These are phyloP conservation scores for Backusella psychrophila DNA, from an alignment of 192 early-diverging fungal genomes.

Conservation along the genomic window DNA sequence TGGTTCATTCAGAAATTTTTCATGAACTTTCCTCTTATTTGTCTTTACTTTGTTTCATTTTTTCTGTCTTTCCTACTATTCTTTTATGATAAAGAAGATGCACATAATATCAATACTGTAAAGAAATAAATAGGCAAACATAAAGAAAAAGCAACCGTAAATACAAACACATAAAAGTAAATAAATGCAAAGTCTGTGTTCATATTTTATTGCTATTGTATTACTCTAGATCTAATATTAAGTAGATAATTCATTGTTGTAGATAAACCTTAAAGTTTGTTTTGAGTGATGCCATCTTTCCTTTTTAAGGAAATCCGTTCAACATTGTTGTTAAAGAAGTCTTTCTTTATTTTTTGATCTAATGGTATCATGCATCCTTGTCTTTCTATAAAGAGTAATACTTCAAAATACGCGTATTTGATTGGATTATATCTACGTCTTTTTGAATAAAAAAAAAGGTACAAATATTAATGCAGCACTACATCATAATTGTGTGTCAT, in stretches of 20 bases:
- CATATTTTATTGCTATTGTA: neutral
- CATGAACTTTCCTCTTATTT: neutral
- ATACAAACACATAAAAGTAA: neutral
- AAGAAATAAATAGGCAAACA: neutral
- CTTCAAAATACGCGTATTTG: neutral
- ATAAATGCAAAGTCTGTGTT: neutral
- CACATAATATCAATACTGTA: neutral
- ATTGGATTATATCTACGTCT: neutral
- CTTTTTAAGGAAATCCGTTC: neutral
- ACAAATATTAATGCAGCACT: slow-evolving; percentile 8
- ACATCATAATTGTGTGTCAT: neutral
- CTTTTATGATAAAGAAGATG: no score
- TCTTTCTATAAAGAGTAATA: slow-evolving; percentile 1
- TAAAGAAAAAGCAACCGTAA: neutral
- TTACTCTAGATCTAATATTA: neutral
- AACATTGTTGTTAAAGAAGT: neutral
- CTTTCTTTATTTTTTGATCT: neutral
- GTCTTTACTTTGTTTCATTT: neutral
- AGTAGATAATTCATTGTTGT: neutral
- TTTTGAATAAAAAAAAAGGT: neutral
- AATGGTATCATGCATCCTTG: slow-evolving; percentile 3
- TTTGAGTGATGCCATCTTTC: slow-evolving; percentile 2
- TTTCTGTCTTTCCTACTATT: neutral
- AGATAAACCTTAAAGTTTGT: neutral
- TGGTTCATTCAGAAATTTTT: slow-evolving; percentile 4